phyloP scores from a whole-genome alignment of 2,329 filamentous ascomycete species.

The Colletotrichum sp. region DNA sequence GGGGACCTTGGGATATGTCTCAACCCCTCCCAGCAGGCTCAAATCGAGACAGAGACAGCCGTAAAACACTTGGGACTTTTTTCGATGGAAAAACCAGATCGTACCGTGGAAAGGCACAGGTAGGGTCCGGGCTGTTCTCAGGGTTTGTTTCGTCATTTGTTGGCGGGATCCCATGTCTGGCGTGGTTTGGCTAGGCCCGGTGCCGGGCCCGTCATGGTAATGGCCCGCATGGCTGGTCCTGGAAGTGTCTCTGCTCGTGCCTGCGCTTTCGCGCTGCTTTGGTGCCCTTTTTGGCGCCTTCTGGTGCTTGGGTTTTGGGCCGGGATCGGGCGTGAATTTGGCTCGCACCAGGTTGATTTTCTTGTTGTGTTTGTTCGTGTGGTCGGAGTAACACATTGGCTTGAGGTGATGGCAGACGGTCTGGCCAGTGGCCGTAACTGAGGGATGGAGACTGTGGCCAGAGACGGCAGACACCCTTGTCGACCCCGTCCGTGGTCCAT shows the following conservation, averaged over 20 bases:
- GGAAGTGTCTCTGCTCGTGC: not conserved
- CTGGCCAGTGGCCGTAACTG: not conserved
- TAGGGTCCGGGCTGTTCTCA: constrained; percentile 11
- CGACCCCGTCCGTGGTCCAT: constrained; percentile 8
- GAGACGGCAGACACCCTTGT: constrained; percentile 9
- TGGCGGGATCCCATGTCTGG: constrained; percentile 18
- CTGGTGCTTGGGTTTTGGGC: not conserved
- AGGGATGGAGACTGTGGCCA: not conserved
- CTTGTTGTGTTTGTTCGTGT: not conserved
- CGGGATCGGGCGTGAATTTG: not conserved
- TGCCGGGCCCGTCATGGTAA: constrained; percentile 1
- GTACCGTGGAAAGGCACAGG: not conserved
- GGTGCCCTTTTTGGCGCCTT: not conserved
- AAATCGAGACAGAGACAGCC: not conserved
- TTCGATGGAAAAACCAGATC: not conserved
- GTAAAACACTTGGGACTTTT: not conserved
- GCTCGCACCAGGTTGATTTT: not conserved
- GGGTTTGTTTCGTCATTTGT: constrained; percentile 14
- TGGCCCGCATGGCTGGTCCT: constrained; percentile 16
- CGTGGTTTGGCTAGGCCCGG: constrained; percentile 1
- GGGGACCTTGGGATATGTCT: not conserved
- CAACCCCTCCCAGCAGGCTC: not conserved
- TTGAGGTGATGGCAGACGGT: not conserved
- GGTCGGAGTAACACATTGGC: not conserved
- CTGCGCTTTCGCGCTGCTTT: not conserved